phyloP scores from a whole-genome alignment of 129 eudicot species.

The Helichrysum umbraculigerum region DNA sequence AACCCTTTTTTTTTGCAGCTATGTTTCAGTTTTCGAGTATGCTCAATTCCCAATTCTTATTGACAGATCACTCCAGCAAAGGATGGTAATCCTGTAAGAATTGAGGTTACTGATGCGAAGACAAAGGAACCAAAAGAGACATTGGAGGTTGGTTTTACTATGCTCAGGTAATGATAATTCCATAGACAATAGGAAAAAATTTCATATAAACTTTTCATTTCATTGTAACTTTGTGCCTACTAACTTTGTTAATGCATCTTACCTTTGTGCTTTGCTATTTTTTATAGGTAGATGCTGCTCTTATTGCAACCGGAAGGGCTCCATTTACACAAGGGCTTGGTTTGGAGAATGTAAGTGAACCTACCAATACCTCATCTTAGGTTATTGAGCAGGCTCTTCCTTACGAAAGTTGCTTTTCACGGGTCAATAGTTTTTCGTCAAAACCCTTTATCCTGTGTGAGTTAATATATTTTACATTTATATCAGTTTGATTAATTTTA shows the following conservation, averaged over 20 bases:
- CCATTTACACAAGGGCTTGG: constrained; percentile 94
- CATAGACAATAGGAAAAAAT: not conserved
- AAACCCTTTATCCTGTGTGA: too few species aligned
- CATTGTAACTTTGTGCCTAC: not conserved
- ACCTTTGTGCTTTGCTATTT: constrained; percentile 18
- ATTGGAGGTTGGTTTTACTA: constrained; percentile 82
- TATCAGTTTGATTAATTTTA: too few species aligned
- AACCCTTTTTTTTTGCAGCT: constrained; percentile 1
- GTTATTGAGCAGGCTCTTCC: too few species aligned
- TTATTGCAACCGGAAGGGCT: constrained; percentile 98
- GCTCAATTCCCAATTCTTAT: constrained; percentile 13
- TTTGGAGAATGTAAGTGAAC: constrained; percentile 71
- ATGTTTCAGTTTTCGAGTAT: constrained; percentile 4
- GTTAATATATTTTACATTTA: too few species aligned
- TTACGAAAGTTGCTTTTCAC: too few species aligned
- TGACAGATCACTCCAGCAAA: constrained; percentile 94
- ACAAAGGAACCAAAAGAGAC: constrained; percentile 90
- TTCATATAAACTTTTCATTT: not conserved
- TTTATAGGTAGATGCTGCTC: constrained; percentile 91
- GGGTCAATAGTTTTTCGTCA: too few species aligned
- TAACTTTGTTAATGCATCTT: constrained; percentile 4
- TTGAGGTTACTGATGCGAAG: constrained; percentile 97
- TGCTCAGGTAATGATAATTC: constrained; percentile 17
- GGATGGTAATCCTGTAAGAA: constrained; percentile 90
- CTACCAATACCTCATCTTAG: not conserved